Base-by-base conservation (phyloP, 495 filamentous ascomycete genomes). In the Xylona heveae region DNA sequence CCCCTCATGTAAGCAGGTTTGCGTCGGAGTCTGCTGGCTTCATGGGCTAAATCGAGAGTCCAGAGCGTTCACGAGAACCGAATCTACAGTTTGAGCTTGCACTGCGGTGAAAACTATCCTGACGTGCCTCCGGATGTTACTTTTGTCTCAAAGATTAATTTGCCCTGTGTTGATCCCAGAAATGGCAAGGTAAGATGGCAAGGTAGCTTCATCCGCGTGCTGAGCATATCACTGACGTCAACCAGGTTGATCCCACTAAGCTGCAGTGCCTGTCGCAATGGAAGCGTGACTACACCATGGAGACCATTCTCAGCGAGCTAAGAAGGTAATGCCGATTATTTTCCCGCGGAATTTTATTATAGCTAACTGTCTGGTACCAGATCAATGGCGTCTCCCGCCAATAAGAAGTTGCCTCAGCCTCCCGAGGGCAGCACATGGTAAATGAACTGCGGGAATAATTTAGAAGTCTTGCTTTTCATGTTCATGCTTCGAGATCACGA, bases 41-140 rank as follows among this genome's bases (percentile, higher is more conserved):
- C 17, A 17, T 5, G 23, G 7, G 7, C 19, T 22, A 24, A 19
- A 16, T 21, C 4, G 33, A 10, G 5, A 19, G 12, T 19, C 4
- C 43, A 97, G 90, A 85, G 80, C 45, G 74, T 75, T 31, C 88
- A 95, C 46, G 90, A 97, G 59, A 95, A 95, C 54, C 76, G 88
- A 37, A 97, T 97, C 55, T 97, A 97, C 62, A 85, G 77, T 45
- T 64, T 95, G 35, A 91, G 92, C 52, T 92, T 97, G 52, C 80
- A 95, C 59, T 97, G 88, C 53, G 84, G 85, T 33, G 59, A 72
- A 24, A 59, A 78, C 37, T 97, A 97, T 49, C 88, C 88, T 5
- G 81, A 88, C 46, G 58, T 66, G 35, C 90, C 88, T 23, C 88
- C 88, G 0, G 71, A 69, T 10, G 75, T 97, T 40, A 70, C 83